Evolutionary conservation across 1,139 yeast species (phyloP).

Genomic region (Geotrichum carabidarum): DNA sequence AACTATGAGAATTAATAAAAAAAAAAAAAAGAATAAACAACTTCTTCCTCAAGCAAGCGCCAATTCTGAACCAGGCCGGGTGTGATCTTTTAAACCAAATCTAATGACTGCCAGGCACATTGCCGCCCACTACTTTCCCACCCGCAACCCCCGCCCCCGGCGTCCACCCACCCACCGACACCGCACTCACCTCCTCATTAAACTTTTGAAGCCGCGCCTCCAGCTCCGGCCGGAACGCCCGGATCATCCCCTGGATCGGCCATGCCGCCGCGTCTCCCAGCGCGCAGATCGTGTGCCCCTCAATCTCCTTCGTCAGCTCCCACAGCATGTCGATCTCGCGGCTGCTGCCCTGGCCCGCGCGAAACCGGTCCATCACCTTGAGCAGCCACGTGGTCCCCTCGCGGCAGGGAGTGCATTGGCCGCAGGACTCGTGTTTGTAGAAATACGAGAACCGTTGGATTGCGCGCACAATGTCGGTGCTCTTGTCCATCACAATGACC

Average conservation of each 20-base stretch:
- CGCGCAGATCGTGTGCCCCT: conserved; percentile 88
- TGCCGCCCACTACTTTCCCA: conserved; percentile 64
- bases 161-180: conserved; percentile 75
- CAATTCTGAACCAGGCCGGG: too few relatives aligned
- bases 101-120: conserved; percentile 35
- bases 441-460: conserved; percentile 77
- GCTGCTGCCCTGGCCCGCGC: conserved; percentile 68
- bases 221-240: conserved; percentile 76
- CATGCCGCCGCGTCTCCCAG: conserved; percentile 91
- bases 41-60: not conserved
- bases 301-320: conserved; percentile 78
- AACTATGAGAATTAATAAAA: too few relatives aligned
- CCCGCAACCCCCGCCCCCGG: conserved; percentile 55
- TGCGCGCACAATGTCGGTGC: conserved; percentile 76
- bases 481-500: conserved; percentile 82
- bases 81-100: too few relatives aligned
- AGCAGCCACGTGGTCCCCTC: conserved; percentile 87
- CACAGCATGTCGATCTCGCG: conserved; percentile 77
- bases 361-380: conserved; percentile 78
- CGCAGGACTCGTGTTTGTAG: conserved; percentile 88
- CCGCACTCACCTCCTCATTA: conserved; percentile 42
- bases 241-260: conserved; percentile 85
- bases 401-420: conserved; percentile 92
- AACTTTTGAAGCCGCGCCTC: conserved; percentile 61
- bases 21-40: not conserved